These are phyloP conservation scores for Didymella lethalis DNA, from an alignment of 2,329 filamentous ascomycete species.

Conservation along the genomic window DNA sequence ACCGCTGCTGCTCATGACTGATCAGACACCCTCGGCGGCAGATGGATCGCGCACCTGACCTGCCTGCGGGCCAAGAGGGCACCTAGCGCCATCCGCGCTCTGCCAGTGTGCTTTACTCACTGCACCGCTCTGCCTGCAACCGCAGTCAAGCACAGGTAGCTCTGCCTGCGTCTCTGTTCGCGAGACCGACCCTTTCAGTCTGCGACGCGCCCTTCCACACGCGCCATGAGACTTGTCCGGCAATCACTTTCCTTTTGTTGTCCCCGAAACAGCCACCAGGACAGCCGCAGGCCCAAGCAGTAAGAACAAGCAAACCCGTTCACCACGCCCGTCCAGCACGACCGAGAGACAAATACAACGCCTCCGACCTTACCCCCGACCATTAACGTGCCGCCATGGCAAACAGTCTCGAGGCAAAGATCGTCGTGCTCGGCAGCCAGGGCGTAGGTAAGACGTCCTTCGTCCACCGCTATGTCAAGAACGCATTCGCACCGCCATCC, in stretches of 20 bases:
- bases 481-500: constrained; percentile 68
- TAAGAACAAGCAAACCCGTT: constrained; percentile 6
- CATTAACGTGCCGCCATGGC: constrained; percentile 31
- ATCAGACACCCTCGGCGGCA: constrained; percentile 25
- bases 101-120: constrained; percentile 29
- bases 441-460: constrained; percentile 82
- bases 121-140: constrained; percentile 6
- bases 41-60: constrained; percentile 38
- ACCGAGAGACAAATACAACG: background rate
- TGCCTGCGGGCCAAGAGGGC: constrained; percentile 37
- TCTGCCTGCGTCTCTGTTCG: constrained; percentile 20
- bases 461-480: constrained; percentile 78
- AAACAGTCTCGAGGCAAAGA: constrained; percentile 77
- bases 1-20: constrained; percentile 13
- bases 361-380: background rate
- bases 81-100: constrained; percentile 37
- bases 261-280: constrained; percentile 20
- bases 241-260: constrained; percentile 31
- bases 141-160: constrained; percentile 7
- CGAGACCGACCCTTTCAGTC: constrained; percentile 23
- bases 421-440: constrained; percentile 81
- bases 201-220: constrained; percentile 24
- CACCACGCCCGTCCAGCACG: constrained; percentile 2
- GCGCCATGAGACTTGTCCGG: constrained; percentile 44
- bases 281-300: constrained; percentile 16